These are phyloP conservation scores for Beta vulgaris DNA, from an alignment of 148 eudicot genomes.

Conservation along the genomic window DNA sequence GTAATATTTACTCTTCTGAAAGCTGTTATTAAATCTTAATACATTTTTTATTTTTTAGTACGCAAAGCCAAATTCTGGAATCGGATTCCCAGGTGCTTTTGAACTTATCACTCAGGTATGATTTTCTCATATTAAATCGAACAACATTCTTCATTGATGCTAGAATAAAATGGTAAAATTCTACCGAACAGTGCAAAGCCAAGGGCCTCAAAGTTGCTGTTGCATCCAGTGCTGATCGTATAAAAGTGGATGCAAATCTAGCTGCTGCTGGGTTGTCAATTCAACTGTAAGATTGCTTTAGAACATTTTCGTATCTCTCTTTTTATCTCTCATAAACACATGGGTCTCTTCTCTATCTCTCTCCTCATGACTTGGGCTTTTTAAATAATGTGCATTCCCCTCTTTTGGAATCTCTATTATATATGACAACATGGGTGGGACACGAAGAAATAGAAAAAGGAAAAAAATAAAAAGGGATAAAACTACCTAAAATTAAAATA, in stretches of 20 bases:
- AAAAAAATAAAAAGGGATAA: too few species aligned
- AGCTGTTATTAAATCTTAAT: not conserved
- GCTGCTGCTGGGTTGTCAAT: slow-evolving; percentile 86
- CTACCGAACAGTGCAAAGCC: slow-evolving; percentile 69
- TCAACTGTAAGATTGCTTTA: slow-evolving; percentile 75
- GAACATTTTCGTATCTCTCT: too few species aligned
- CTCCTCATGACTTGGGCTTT: too few species aligned
- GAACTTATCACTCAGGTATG: slow-evolving; percentile 81
- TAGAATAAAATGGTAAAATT: slow-evolving; percentile 16
- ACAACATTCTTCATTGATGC: not conserved
- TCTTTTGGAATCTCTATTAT: too few species aligned
- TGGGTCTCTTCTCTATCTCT: too few species aligned
- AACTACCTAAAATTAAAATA: too few species aligned
- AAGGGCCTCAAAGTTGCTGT: slow-evolving; percentile 96
- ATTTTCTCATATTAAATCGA: not conserved
- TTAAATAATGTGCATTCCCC: too few species aligned
- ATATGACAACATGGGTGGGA: too few species aligned
- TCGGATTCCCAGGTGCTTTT: slow-evolving; percentile 93
- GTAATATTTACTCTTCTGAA: slow-evolving; percentile 12
- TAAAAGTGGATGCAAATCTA: slow-evolving; percentile 94
- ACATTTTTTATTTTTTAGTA: slow-evolving; percentile 42
- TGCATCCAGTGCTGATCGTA: slow-evolving; percentile 97
- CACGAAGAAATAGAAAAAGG: too few species aligned
- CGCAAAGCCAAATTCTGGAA: slow-evolving; percentile 92
- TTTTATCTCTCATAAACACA: too few species aligned